Base-by-base conservation (phyloP, 2,329 filamentous ascomycete species). In the Monosporascus sp. region DNA sequence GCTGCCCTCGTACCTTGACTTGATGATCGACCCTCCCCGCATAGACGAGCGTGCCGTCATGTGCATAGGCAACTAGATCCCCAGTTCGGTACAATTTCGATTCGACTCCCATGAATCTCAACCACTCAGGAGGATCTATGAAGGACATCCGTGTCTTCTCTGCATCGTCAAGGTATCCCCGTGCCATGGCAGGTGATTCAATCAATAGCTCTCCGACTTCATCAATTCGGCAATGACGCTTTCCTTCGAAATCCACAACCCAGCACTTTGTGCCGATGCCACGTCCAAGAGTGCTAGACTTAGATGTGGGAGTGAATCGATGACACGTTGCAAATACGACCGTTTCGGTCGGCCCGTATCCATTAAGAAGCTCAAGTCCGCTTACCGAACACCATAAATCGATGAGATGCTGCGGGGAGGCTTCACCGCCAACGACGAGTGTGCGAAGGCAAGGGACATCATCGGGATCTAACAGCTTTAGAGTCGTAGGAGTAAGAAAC, bases 91-190 rank as follows among this genome's bases (percentile, higher is more conserved):
- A 88, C 70, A 60, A 87, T 61, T 50, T 80, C 68, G 20, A 79
- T 80, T 69, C 82, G 74, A 65, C 86, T 79, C 20, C 82, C 80
- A 59, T 49, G 22, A 14, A 20, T 15, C 9, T 20, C 11, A 44
- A 22, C 41, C 41, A 44, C 20, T n/a, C 11, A 24, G 41, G 41
- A 24, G 17, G 20, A 3, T 44, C 20, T 18, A 75, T 61, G 54
- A 76, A 75, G 1, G 62, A 53, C 11, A 60, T 60, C 2, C 61
- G 50, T 1, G 71, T 75, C 49, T 67, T 69, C 15, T 64, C 61
- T 1, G 63, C 63, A 24, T 72, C 67, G 20, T 71, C 66, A 5
- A 75, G 60, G 51, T 77, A 77, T 18, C 68, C 74, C 7, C 66
- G 57, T 2, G 67, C 71, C 3, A 76, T 53, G 3, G 65, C 57